Evolutionary conservation across 2,329 filamentous ascomycete species (phyloP).

Genomic region (Aspergillus sojae): DNA sequence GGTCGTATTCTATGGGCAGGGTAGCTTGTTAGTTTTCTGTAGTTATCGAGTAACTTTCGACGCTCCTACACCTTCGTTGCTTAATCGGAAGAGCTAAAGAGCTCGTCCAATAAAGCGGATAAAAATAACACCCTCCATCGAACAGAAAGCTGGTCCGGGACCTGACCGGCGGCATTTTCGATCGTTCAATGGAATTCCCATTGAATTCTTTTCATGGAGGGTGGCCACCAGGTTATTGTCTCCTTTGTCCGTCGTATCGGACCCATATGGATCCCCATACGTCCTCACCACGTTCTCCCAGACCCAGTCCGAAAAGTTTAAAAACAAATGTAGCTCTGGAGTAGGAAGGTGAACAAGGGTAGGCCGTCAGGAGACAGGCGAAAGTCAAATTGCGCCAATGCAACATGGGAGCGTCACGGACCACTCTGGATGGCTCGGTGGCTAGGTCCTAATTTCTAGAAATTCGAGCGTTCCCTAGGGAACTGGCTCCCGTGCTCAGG

Average conservation of each 20-base stretch:
- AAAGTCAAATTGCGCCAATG: slow-evolving; percentile 9
- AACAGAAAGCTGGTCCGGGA: neutral
- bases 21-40: neutral
- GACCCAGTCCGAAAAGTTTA: neutral
- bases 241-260: slow-evolving; percentile 7
- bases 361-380: slow-evolving; percentile 1
- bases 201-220: neutral
- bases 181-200: neutral
- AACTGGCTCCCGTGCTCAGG: slow-evolving; percentile 12
- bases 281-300: neutral
- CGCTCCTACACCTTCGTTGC: neutral
- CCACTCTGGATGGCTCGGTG: neutral
- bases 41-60: slow-evolving; percentile 3
- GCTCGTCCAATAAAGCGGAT: neutral
- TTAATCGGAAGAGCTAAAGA: neutral
- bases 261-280: neutral
- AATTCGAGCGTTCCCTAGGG: slow-evolving; percentile 11
- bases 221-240: slow-evolving; percentile 1
- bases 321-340: neutral
- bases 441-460: slow-evolving; percentile 11
- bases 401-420: slow-evolving; percentile 9
- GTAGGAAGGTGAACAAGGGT: neutral
- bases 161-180: neutral
- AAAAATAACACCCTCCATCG: neutral
- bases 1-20: neutral